Evolutionary conservation across 805 yeast genomes (phyloP).

Genomic region (Lipomyces starkeyi): DNA sequence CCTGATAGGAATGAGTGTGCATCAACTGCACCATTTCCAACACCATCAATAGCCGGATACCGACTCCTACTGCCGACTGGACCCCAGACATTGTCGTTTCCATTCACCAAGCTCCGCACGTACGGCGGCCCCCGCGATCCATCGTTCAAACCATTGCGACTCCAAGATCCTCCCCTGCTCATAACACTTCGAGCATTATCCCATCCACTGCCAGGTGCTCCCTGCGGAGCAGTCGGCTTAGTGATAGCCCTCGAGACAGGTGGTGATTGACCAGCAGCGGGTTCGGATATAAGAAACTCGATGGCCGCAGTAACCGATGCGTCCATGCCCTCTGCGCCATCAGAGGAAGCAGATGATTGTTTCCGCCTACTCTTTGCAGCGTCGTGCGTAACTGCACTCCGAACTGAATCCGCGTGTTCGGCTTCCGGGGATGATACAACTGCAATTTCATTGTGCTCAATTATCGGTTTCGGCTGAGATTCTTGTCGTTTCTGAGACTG

Average conservation of each 20-base stretch:
- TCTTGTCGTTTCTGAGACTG: background rate
- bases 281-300: conserved; percentile 32
- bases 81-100: conserved; percentile 35
- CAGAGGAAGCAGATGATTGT: conserved; percentile 30
- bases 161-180: conserved; percentile 20
- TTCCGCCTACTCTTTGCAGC: conserved; percentile 18
- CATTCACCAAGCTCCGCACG: conserved; percentile 24
- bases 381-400: background rate
- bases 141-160: conserved; percentile 18
- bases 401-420: background rate
- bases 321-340: conserved; percentile 27
- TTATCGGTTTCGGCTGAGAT: background rate
- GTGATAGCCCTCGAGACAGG: conserved; percentile 26
- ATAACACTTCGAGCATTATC: conserved; percentile 16
- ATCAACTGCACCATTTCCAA: conserved; percentile 24
- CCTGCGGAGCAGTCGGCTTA: conserved; percentile 9
- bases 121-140: conserved; percentile 12
- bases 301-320: conserved; percentile 37
- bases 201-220: conserved; percentile 16
- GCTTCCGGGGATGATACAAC: background rate
- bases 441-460: conserved; percentile 1
- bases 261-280: conserved; percentile 32
- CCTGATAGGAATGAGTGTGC: conserved; percentile 18
- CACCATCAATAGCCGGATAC: conserved; percentile 31
- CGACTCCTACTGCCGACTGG: conserved; percentile 34